These are phyloP conservation scores for Amniculicola lignicola DNA, from an alignment of 495 filamentous ascomycete genomes.

Conservation along the genomic window DNA sequence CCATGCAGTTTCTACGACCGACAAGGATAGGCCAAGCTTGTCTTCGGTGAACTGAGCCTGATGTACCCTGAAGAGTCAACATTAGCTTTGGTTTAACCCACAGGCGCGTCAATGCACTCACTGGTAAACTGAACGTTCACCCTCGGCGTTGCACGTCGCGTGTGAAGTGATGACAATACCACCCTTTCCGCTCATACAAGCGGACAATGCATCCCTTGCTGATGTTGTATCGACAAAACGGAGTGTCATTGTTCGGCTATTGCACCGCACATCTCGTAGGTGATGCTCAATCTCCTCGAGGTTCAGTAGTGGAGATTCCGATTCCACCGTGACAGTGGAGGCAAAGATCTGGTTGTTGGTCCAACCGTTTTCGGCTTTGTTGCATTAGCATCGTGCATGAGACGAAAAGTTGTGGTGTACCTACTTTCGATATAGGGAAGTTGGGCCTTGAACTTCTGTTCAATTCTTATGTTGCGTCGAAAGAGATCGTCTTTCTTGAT, in stretches of 20 bases:
- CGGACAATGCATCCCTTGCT: constrained; percentile 14
- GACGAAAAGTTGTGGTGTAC: not conserved
- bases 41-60: constrained; percentile 6
- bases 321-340: constrained; percentile 18
- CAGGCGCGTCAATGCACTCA: constrained; percentile 11
- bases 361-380: constrained; percentile 22
- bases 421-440: constrained; percentile 24
- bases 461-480: constrained; percentile 13
- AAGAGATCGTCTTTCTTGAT: constrained; percentile 22
- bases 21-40: constrained; percentile 16
- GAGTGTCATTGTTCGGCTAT: constrained; percentile 12
- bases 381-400: not conserved
- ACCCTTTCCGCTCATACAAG: constrained; percentile 20
- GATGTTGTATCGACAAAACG: constrained; percentile 14
- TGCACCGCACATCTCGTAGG: constrained; percentile 23
- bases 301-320: constrained; percentile 22
- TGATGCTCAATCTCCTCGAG: constrained; percentile 31
- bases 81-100: not conserved
- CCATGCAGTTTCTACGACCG: constrained; percentile 11
- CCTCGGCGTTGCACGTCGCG: constrained; percentile 23
- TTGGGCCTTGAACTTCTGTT: constrained; percentile 12
- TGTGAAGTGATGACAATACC: constrained; percentile 28
- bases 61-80: constrained; percentile 5
- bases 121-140: constrained; percentile 27
- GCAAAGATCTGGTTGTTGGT: constrained; percentile 13